Base-by-base conservation (phyloP, 768 basidiomycete genomes). In the Lyophyllum shimeji region DNA sequence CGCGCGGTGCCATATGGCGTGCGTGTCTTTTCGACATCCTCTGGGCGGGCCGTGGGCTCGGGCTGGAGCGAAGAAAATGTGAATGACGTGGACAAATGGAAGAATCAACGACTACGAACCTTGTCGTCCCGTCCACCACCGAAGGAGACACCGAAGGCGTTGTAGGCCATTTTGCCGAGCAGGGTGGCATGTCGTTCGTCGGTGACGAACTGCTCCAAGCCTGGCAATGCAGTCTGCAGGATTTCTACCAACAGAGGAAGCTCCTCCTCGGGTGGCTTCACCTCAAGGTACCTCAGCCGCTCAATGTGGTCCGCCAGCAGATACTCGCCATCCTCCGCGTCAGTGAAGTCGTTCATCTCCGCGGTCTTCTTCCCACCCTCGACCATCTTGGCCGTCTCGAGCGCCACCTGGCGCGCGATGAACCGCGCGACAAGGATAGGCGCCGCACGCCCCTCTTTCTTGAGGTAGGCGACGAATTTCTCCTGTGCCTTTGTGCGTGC, bases 301-400 rank as follows among this genome's bases (percentile, higher is more conserved):
- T 93, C 92, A 12, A 91, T 69, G 63, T 94, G 90, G 61, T 94
- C 91, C 34, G 80, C 83, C 46, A 93, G 74, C 23, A 76, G 72
- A 66, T 92, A 93, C 15, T 82, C 79, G 1, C 72, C 73, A 40
- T 66, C 67, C 15, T 81, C 82, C 1, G 82, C 72, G 49, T 79
- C 78, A 17, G 77, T 74, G 58, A 74, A 79, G 44, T 80, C 81
- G 21, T 70, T 67, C 43, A 73, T 37, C 62, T 64, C 42, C 55
- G 60, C 64, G 58, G 69, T 56, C 40, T 63, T 57, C 56, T 59
- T 60, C 31, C 45, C 39, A 49, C 57, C 27, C 49, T 59, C 50
- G 65, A 79, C 63, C 64, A 89, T 68, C 64, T 88, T 90, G 46
- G 74, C 68, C 0, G 81, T 85, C 65, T 91, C 87, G 23, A 76